These are phyloP conservation scores for Melanomma pulvis-pyrius DNA, from an alignment of 495 filamentous ascomycete species.

Conservation along the genomic window DNA sequence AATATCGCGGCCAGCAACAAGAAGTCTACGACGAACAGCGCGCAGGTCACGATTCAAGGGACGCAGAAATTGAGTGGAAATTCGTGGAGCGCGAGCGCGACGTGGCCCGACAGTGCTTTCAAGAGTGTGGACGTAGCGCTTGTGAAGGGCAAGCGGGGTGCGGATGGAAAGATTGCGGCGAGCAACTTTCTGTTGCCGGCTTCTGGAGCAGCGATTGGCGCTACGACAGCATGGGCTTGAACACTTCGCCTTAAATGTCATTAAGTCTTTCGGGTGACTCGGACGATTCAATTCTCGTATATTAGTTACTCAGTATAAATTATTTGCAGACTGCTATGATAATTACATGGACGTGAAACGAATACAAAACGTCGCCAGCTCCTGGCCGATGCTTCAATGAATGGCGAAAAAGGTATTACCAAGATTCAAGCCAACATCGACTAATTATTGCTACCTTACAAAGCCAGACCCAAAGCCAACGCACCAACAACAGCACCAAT, in stretches of 20 bases:
- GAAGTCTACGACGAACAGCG: conserved; percentile 13
- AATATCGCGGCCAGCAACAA: conserved; percentile 39
- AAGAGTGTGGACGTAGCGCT: conserved; percentile 30
- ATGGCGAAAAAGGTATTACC: no score
- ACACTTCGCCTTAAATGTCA: neutral
- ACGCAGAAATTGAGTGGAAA: conserved; percentile 35
- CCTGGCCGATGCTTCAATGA: no score
- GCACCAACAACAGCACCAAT: neutral
- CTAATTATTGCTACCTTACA: conserved; percentile 3
- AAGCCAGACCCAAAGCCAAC: neutral
- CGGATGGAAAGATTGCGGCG: conserved; percentile 33
- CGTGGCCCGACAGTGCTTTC: conserved; percentile 38
- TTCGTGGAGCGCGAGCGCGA: conserved; percentile 37
- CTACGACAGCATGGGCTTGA: conserved; percentile 28
- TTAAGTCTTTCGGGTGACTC: neutral
- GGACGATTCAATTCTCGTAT: neutral
- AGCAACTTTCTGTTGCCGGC: conserved; percentile 35
- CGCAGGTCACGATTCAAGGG: conserved; percentile 11
- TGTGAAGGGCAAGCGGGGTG: conserved; percentile 32
- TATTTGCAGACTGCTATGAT: neutral
- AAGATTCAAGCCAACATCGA: no score
- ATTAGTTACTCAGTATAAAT: neutral
- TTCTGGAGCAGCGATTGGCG: conserved; percentile 30
- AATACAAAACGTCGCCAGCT: no score
- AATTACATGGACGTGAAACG: neutral